Evolutionary conservation across 345 rosid genomes (phyloP), one percentile per base, ranked within the genome.

Genomic region (Pseudoturritis turrita): DNA sequence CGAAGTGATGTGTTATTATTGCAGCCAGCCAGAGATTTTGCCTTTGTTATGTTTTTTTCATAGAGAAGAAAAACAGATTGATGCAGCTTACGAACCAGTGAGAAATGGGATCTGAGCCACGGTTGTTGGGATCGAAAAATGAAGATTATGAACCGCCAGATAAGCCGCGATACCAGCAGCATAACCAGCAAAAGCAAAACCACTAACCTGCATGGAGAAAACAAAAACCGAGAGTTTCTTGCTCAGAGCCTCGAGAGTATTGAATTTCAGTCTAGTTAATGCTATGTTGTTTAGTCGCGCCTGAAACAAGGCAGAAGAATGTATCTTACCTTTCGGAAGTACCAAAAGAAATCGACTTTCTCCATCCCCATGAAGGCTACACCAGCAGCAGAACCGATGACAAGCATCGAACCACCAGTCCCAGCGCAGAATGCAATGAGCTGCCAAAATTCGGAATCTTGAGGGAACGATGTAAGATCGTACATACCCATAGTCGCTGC

Each of bases 361-460:
- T 94, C 98, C 97, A 91, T 94, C n/a, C 98, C 98, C 98, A 89
- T 94, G 72, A 72, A 87, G 19, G 98, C 98, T 18, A 94, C 98
- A 76, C 98, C 98, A 59, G 97, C 96, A 2, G 98, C 98, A 15
- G 98, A 94, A 36, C 97, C 98, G 31, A 94, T 87, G 50, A 93
- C 66, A 5, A 90, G 91, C 94, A 89, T 90, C 40, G 97, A 94
- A 51, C 98, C 98, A 66, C 98, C 98, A 2, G 97, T 89, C 36
- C 98, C 96, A 3, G 96, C 97, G 36, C 98, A 94, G 72, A 41
- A 94, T n/a, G 98, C 98, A 57, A 91, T 22, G 23, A 94, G 81
- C 85, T 94, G 98, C 98, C 98, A 94, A 65, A 91, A 94, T 72
- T 94, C 91, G 0, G 91, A 83, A 79, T 94, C 97, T 64, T 62